Base-by-base conservation (phyloP, 2,329 filamentous ascomycete genomes). In the Alternaria panax region DNA sequence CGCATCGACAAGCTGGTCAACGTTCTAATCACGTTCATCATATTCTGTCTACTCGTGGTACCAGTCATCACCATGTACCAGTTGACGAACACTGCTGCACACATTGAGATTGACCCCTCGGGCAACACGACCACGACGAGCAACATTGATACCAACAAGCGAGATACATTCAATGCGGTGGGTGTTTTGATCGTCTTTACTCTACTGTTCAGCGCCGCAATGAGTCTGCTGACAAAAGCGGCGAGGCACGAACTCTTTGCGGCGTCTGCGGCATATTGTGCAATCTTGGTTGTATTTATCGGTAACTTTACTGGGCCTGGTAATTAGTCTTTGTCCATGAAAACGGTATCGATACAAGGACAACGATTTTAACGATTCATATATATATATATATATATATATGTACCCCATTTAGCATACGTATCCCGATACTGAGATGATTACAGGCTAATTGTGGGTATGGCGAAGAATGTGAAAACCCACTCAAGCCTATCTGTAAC, bases 151-250 rank as follows among this genome's bases (percentile, higher is more conserved):
- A 54, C 50, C 2, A 65, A 69, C 56, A 71, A 42, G 7, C 61
- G 66, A 8, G 66, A 75, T 14, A 79, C 79, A 0, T 74, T 81
- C 32, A 75, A 78, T 50, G 78, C 79, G 0, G 78, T 81, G 2
- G 79, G 77, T 3, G 77, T 81, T 0, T 50, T 82, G 12, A 76
- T 81, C 6, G 77, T 80, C 0, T 81, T 81, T 45, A 81, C 79
- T 2, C 60, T 78, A 5, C 51, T 78, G 0, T 78, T 78, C 41
- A 74, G 70, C 22, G 75, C 75, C 2, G 75, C 76, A 1, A 79
- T 79, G 75, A 72, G 69, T 55, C 28, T 78, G 7, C 43, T 79
- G 32, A 79, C 77, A 0, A 76, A 71, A 41, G 77, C 77, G 0
- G 68, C 70, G 12, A 62, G 76, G 24, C 75, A 79, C 52, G 77